Conservation (phyloP, 129 eudicot species). For the Lactuca saligna region DNA sequence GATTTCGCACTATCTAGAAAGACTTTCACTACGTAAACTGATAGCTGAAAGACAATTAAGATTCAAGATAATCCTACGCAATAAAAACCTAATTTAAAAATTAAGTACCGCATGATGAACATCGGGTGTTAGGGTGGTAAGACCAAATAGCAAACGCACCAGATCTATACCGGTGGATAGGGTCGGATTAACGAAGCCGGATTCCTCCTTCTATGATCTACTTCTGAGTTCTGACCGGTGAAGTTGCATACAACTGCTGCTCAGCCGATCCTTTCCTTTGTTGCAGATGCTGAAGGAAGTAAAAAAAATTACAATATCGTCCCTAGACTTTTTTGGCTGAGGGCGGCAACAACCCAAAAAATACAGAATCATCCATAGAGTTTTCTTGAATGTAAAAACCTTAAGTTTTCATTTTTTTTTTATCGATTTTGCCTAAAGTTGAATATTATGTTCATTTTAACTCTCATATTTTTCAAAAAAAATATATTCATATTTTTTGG, state of each 20-base stretch:
- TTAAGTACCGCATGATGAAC: neutral
- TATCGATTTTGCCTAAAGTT: too few relatives aligned
- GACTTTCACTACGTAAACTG: neutral
- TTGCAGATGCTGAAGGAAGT: neutral
- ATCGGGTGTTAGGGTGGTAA: neutral
- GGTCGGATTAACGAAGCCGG: neutral
- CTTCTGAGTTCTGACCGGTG: constrained; percentile 7
- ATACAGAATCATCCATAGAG: too few relatives aligned
- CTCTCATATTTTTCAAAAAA: too few relatives aligned
- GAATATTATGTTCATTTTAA: too few relatives aligned
- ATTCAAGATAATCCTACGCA: neutral
- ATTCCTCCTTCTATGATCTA: constrained; percentile 6
- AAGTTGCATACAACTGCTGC: neutral
- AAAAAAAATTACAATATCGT: neutral
- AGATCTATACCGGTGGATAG: constrained; percentile 1
- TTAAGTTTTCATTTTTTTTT: too few relatives aligned
- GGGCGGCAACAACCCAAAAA: neutral
- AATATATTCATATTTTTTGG: too few relatives aligned
- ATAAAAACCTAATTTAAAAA: constrained; percentile 1
- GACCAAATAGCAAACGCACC: neutral
- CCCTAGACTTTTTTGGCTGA: neutral
- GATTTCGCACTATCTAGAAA: neutral
- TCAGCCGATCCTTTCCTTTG: neutral
- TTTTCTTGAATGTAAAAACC: too few relatives aligned
- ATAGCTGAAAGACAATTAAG: neutral